Percentiles rank a stretch among this genome's conserved stretches.
Conservation (phyloP, 1,284 basidiomycete genomes). For the Ceratobasidium sp. region DNA sequence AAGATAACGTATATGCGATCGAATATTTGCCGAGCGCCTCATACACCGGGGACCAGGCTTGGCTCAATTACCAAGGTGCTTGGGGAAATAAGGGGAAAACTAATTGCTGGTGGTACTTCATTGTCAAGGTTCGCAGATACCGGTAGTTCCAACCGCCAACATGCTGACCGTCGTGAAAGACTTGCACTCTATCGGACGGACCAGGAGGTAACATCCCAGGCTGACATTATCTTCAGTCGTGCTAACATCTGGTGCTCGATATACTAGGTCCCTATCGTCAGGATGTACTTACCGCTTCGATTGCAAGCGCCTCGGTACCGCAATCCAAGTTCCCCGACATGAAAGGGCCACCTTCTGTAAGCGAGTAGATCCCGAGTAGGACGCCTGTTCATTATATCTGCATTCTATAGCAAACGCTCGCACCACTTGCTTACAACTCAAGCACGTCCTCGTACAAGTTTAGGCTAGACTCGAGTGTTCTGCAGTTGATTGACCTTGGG, state of each 20-base stretch:
- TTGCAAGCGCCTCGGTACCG: neutral
- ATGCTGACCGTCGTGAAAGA: neutral
- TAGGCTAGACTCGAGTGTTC: constrained; percentile 27
- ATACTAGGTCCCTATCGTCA: constrained; percentile 29
- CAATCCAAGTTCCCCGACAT: constrained; percentile 32
- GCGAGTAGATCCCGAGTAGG: neutral
- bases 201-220: constrained; percentile 18
- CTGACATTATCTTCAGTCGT: neutral
- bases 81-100: constrained; percentile 37
- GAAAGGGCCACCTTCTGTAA: constrained; percentile 31
- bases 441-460: constrained; percentile 33
- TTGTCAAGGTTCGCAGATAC: constrained; percentile 26
- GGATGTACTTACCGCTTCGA: constrained; percentile 27
- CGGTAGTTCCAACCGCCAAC: neutral
- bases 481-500: constrained; percentile 15
- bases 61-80: constrained; percentile 35
- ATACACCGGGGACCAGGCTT: constrained; percentile 30
- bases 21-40: constrained; percentile 18
- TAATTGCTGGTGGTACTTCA: constrained; percentile 37
- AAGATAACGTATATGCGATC: constrained; percentile 35
- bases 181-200: constrained; percentile 26
- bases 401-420: constrained; percentile 24
- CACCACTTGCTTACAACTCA: constrained; percentile 14
- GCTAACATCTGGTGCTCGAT: neutral
- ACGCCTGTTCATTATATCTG: neutral